Evolutionary conservation across 2,329 filamentous ascomycete species (phyloP), one percentile per base, ranked within the genome.

Genomic region (Magnaporthiopsis incrustans): DNA sequence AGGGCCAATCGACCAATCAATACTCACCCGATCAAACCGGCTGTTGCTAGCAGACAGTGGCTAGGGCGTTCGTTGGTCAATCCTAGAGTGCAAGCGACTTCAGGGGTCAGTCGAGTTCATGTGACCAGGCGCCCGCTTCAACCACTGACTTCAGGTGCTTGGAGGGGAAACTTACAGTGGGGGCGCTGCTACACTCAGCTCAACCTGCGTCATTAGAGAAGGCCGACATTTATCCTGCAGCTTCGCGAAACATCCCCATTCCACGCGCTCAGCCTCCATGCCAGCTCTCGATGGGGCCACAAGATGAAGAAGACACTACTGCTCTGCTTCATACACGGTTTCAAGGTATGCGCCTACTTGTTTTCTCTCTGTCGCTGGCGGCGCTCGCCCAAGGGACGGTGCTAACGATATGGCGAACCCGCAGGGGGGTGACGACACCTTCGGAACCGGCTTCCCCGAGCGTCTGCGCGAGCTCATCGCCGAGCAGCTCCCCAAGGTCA

Each of bases 271-370:
- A 12, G 18, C 25, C 30, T 30, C 8, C 8, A 30, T 57, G 26
- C 56, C n/a, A 12, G 10, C 30, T 57, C 33, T 63, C 56, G 35
- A 63, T 59, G 56, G 61, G 61, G n/a, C 32, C 25, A 63, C 69
- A 84, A 76, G 66, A 88, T 88, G 44, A 90, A 89, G 81, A 92
- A 91, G 78, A 95, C 90, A 65, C 77, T 96, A 44, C 77, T 96
- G 57, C 78, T 96, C 66, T 90, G 89, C 73, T 95, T 95, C 75
- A 91, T 95, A 66, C 91, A 96, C 76, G 91, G 91, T 73, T 96
- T 96, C 85, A 92, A 95, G 83, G 85, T 87, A 50, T 25, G 61
- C 27, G 65, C 63, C 60, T 12, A 35, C 33, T 11, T 35, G 12
- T 8, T 8, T 18, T 27, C 26, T 15, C 4, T 58, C 1, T 27